These are phyloP conservation scores for Paraurostyla sp. DNA, from an alignment of 73 alveolate species.

Conservation along the genomic window DNA sequence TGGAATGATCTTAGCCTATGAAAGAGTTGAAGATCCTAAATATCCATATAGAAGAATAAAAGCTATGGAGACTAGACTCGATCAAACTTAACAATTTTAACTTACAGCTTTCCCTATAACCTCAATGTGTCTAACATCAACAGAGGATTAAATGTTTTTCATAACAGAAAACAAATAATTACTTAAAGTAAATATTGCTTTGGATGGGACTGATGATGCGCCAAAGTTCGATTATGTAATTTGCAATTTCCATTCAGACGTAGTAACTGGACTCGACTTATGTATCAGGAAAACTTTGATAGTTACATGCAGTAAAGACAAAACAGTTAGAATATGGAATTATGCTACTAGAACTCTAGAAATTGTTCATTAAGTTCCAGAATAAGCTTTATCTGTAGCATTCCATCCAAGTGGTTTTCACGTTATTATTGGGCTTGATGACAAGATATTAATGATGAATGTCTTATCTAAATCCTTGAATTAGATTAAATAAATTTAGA, in stretches of 20 bases:
- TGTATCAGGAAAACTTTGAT: slow-evolving; percentile 93
- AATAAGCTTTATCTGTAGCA: slow-evolving; percentile 92
- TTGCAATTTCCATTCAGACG: slow-evolving; percentile 82
- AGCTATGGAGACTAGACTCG: slow-evolving; percentile 27
- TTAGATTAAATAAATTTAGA: slow-evolving; percentile 88
- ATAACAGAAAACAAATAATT: slow-evolving; percentile 77
- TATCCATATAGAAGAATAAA: slow-evolving; percentile 72
- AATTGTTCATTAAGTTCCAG: slow-evolving; percentile 88
- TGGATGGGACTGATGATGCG: slow-evolving; percentile 80
- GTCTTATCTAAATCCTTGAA: slow-evolving; percentile 91
- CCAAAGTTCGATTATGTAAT: slow-evolving; percentile 80
- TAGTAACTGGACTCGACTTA: slow-evolving; percentile 90
- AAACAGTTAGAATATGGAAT: slow-evolving; percentile 96
- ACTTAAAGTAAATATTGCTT: slow-evolving; percentile 73
- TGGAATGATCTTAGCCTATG: slow-evolving; percentile 74
- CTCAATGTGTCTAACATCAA: slow-evolving; percentile 65
- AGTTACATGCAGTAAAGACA: slow-evolving; percentile 92
- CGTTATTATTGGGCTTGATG: slow-evolving; percentile 91
- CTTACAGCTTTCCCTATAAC: slow-evolving; percentile 30
- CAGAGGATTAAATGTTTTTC: slow-evolving; percentile 79
- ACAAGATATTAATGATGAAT: slow-evolving; percentile 92
- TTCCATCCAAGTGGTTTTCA: slow-evolving; percentile 99
- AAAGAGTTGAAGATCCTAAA: slow-evolving; percentile 79
- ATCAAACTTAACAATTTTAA: slow-evolving; percentile 22
- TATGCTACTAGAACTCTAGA: slow-evolving; percentile 91